These are phyloP conservation scores for Spergularia marina DNA, from an alignment of 148 eudicot genomes.

Conservation along the genomic window DNA sequence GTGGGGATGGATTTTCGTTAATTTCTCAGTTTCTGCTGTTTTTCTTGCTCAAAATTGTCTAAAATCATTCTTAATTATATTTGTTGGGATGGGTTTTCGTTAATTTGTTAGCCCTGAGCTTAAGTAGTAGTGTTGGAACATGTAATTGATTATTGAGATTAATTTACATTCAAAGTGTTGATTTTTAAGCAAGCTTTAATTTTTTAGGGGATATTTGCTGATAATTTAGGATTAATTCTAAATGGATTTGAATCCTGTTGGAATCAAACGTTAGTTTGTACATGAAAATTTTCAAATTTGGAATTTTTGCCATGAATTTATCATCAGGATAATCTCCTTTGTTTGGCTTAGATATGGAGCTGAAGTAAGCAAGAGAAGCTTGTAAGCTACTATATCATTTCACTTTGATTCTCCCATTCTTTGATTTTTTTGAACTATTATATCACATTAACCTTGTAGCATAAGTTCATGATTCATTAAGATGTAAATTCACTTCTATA, in stretches of 20 bases:
- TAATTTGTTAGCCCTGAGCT: conserved; percentile 28
- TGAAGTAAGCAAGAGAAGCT: conserved; percentile 39
- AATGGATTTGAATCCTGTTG: conserved; percentile 43
- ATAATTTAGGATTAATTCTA: conserved; percentile 15
- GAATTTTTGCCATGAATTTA: conserved; percentile 30
- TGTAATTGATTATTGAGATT: background rate
- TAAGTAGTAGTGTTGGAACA: background rate
- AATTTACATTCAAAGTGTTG: background rate
- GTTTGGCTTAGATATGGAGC: conserved; percentile 37
- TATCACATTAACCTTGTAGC: conserved; percentile 21
- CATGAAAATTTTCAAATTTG: conserved; percentile 29
- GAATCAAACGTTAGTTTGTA: conserved; percentile 22
- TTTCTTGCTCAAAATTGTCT: conserved; percentile 23
- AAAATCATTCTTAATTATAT: conserved; percentile 9
- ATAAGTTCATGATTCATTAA: conserved; percentile 23
- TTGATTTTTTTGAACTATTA: conserved; percentile 41
- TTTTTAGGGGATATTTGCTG: conserved; percentile 10
- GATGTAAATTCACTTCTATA: conserved; percentile 40
- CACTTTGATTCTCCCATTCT: conserved; percentile 47
- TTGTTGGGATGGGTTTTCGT: conserved; percentile 41
- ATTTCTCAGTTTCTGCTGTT: conserved; percentile 19
- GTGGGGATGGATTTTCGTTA: conserved; percentile 46
- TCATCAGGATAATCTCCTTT: conserved; percentile 33
- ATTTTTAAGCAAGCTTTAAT: conserved; percentile 16
- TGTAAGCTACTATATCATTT: conserved; percentile 29